Base-by-base conservation (phyloP, 2,329 filamentous ascomycete species). In the Nemania serpens region DNA sequence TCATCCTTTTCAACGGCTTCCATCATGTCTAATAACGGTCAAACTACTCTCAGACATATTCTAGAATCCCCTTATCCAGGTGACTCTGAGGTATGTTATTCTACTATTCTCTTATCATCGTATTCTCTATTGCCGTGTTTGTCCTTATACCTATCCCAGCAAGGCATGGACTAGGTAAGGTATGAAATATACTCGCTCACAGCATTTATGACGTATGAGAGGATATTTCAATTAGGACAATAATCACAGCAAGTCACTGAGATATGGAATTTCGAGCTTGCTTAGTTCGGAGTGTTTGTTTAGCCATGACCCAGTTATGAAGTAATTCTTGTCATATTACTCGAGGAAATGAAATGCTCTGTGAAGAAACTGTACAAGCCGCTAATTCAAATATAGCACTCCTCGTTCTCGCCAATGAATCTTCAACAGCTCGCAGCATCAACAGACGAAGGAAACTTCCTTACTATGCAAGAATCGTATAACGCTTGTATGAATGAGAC, bases 401-500 rank as follows among this genome's bases (percentile, higher is more conserved):
- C 81, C 5, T 74, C 74, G 53, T 82, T 82, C 65, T 84, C 80
- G 46, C 81, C 78, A 17, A 69, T 69, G 53, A 74, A 76, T 51
- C 72, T 81, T 11, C 55, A 66, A 9, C 63, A 68, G 10, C 51
- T 72, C 2, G 70, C 76, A 12, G 76, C 78, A 45, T 79, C 78
- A 2, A 75, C 78, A 1, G 85, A 88, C 59, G 78, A 84, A 68
- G 74, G 82, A 33, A 91, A 90, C 70, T 91, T 91, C 69, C 75
- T 84, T 62, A 88, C 88, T 73, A 76, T 91, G 69, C 84, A 88
- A 71, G 75, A 81, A 47, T 84, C 82, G 0, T 91, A 91, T 68
- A 76, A 84, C 62, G 83, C 88, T 36, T 92, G 89, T 69, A 82
- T 89, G 73, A 80, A 91, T 67, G 83, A 88, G 69, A 77, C 82